Evolutionary conservation across 495 filamentous ascomycete genomes (phyloP), one percentile per base, ranked within the genome.

Genomic region (Hyaloscypha finlandica): DNA sequence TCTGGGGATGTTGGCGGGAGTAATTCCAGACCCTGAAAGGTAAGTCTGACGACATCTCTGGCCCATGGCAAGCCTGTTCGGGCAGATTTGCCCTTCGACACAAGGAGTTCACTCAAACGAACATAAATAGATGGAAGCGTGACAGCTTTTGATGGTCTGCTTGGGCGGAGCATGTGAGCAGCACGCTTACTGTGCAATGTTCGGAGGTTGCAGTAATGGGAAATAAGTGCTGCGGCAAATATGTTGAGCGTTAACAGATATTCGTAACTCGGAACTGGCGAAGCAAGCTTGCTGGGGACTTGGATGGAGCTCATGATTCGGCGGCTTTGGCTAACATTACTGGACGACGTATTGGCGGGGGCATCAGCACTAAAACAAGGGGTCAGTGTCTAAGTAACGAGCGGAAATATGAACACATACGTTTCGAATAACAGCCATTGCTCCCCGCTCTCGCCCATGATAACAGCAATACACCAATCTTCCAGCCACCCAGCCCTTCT

Each of bases 401-500:
- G 19, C 33, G 22, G 48, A 61, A 25, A 57, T 6, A n/a, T 12
- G 16, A 58, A 39, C 22, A 48, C 64, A 52, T 70, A 74, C 72
- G 62, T 68, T 71, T 72, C 86, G 39, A 90, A 75, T 63, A 93
- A 77, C 85, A 88, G 94, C 89, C 91, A 95, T 33, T 78, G 80
- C 75, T 95, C 90, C 48, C 91, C 90, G 70, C 84, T 84, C 76
- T 91, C 82, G 75, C 88, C 89, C 71, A 90, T 83, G 59, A 83
- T 89, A 54, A 90, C 83, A 54, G 88, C 84, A 55, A 91, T 76
- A 67, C 87, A 82, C 91, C 91, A 95, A 63, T 85, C 81, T 33
- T 81, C 76, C 19, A 79, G 77, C 88, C 91, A 94, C 9, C 82
- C 77, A 39, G 71, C 75, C 66, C 87, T 86, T 64, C 80, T 81